A percentile compares a stretch with the other conserved stretches of the same genome.
Evolutionary conservation across 2,329 filamentous ascomycete species (phyloP).

Genomic region (Trichoderma koningii): DNA sequence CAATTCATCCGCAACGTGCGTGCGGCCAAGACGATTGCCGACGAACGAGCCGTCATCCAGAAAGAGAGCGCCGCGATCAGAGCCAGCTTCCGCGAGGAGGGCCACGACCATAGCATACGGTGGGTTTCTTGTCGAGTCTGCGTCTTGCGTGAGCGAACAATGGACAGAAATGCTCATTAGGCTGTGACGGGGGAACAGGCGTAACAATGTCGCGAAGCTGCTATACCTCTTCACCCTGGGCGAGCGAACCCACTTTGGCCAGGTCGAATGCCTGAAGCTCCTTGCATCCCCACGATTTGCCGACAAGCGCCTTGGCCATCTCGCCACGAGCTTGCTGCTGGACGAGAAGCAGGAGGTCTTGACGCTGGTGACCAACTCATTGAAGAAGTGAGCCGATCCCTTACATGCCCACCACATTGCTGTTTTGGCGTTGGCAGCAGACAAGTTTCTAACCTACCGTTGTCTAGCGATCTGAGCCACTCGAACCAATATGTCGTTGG

Average conservation of each 20-base stretch:
- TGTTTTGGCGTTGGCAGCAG: neutral
- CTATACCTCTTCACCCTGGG: constrained; percentile 97
- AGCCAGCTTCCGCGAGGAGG: constrained; percentile 97
- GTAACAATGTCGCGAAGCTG: constrained; percentile 98
- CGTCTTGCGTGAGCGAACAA: neutral
- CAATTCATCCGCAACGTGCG: constrained; percentile 99
- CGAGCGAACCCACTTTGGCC: constrained; percentile 96
- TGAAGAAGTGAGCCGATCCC: constrained; percentile 75
- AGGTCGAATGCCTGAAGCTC: constrained; percentile 98
- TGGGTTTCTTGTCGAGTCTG: constrained; percentile 48
- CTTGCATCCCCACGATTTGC: constrained; percentile 95
- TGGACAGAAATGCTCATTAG: constrained; percentile 13
- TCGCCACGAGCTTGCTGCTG: constrained; percentile 92
- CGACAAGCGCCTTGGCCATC: constrained; percentile 92
- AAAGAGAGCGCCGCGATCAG: constrained; percentile 98
- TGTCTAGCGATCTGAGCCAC: constrained; percentile 84
- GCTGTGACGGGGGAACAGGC: constrained; percentile 52
- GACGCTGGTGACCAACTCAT: constrained; percentile 93
- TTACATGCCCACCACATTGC: neutral
- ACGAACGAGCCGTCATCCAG: constrained; percentile 96
- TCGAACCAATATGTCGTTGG: constrained; percentile 98
- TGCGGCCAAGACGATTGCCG: constrained; percentile 97
- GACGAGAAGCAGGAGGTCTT: constrained; percentile 99
- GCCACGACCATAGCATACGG: constrained; percentile 87
- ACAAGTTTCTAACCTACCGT: neutral